Conservation (phyloP, 2,329 filamentous ascomycete species). For the Cercospora sp. region DNA sequence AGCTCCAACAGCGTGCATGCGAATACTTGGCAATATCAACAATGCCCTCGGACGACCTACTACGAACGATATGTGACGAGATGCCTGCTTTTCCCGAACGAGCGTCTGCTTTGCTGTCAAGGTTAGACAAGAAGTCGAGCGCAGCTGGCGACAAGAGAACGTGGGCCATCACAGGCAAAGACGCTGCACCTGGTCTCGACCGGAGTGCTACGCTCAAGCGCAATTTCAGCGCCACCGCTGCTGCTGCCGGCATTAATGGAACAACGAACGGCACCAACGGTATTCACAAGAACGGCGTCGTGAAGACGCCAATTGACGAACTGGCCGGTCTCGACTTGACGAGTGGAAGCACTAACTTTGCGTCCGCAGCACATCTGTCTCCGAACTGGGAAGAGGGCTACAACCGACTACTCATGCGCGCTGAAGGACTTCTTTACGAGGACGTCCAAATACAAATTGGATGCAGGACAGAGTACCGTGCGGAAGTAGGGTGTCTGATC, state of each 20-base stretch:
- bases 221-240: slow-evolving; percentile 59
- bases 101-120: slow-evolving; percentile 84
- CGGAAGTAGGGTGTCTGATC: slow-evolving; percentile 93
- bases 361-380: slow-evolving; percentile 86
- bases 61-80: slow-evolving; percentile 93
- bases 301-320: slow-evolving; percentile 53
- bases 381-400: slow-evolving; percentile 94
- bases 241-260: slow-evolving; percentile 44
- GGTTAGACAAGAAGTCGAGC: slow-evolving; percentile 91
- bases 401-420: slow-evolving; percentile 73
- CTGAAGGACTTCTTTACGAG: slow-evolving; percentile 90
- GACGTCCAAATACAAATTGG: slow-evolving; percentile 93
- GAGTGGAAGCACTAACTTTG: slow-evolving; percentile 73
- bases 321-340: slow-evolving; percentile 81
- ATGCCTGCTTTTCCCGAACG: slow-evolving; percentile 98
- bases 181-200: slow-evolving; percentile 62
- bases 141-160: slow-evolving; percentile 87
- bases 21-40: slow-evolving; percentile 88
- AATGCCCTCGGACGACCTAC: slow-evolving; percentile 82
- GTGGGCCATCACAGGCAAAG: slow-evolving; percentile 96
- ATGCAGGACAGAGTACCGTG: slow-evolving; percentile 87
- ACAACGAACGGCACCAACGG: slow-evolving; percentile 34
- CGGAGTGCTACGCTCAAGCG: slow-evolving; percentile 82
- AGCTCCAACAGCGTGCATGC: slow-evolving; percentile 93
- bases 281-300: slow-evolving; percentile 28